A percentile compares a stretch with the other conserved stretches of the same genome.
Conservation (phyloP, 208 protist species). For the Acanthamoeba castellanii region DNA sequence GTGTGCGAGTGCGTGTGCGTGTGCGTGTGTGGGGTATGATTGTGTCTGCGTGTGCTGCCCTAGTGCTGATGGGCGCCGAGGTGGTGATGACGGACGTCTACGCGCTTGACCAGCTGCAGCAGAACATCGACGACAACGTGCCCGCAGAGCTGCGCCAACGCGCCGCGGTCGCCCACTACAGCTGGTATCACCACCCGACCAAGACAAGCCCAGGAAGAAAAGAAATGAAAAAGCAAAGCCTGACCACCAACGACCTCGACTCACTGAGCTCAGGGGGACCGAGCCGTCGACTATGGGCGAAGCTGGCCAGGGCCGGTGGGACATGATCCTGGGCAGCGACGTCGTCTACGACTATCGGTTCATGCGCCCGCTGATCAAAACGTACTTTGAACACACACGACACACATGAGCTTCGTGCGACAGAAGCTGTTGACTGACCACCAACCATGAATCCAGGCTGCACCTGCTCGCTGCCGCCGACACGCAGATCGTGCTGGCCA, state of each 20-base stretch:
- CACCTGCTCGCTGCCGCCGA: neutral
- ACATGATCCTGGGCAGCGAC: slow-evolving; percentile 5
- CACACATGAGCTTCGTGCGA: neutral
- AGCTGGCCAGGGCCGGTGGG: neutral
- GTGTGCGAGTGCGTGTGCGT: no score
- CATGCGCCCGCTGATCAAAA: neutral
- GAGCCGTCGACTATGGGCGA: neutral
- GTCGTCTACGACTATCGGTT: slow-evolving; percentile 23
- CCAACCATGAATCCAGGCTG: neutral
- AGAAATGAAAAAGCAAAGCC: no score
- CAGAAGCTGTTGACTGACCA: neutral
- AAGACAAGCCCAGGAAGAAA: neutral
- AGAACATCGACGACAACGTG: neutral
- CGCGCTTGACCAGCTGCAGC: neutral
- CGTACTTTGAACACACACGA: neutral
- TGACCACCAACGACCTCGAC: no score
- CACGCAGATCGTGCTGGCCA: slow-evolving; percentile 1
- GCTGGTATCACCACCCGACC: neutral
- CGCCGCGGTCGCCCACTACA: neutral
- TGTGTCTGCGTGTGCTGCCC: neutral
- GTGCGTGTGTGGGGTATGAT: no score
- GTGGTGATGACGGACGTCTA: slow-evolving; percentile 13
- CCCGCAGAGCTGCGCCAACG: neutral
- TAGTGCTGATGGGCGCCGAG: neutral
- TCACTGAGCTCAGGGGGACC: neutral